Conservation (phyloP, 306 rosid genomes). For the Gynostemma pentaphyllum region DNA sequence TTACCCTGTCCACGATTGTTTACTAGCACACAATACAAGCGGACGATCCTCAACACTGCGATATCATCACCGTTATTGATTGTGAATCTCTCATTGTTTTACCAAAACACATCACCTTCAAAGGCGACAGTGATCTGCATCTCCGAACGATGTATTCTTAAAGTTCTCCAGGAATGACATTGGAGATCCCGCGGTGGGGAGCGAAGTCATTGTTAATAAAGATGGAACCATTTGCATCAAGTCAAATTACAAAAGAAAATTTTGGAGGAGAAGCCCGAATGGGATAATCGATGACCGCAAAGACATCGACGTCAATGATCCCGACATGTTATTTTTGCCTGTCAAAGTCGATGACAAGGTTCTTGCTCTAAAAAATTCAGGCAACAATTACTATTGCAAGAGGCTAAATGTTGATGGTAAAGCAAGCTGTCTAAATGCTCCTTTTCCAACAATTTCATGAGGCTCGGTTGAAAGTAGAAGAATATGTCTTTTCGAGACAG, state of each 20-base stretch:
- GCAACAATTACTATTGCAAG: neutral
- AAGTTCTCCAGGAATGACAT: neutral
- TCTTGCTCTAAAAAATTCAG: neutral
- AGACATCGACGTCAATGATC: no score
- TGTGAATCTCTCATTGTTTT: neutral
- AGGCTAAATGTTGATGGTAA: neutral
- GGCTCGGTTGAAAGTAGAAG: neutral
- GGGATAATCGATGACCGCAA: neutral
- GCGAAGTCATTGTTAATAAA: neutral
- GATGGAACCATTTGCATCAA: neutral
- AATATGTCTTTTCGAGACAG: neutral
- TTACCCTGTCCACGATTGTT: no score
- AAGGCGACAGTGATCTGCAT: neutral
- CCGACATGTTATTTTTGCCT: neutral
- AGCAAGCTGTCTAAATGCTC: neutral
- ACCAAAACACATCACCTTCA: slow-evolving; percentile 2
- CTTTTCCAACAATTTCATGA: neutral
- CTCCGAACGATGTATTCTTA: neutral
- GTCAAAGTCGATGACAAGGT: no score
- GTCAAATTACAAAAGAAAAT: neutral
- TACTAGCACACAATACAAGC: neutral
- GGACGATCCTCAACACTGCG: neutral
- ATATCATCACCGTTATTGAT: neutral
- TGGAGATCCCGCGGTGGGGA: neutral
- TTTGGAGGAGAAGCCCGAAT: neutral